Percentiles rank a stretch among this genome's conserved stretches.
Conservation (phyloP, 2,329 filamentous ascomycete species). For the Stachybotrys elegans region DNA sequence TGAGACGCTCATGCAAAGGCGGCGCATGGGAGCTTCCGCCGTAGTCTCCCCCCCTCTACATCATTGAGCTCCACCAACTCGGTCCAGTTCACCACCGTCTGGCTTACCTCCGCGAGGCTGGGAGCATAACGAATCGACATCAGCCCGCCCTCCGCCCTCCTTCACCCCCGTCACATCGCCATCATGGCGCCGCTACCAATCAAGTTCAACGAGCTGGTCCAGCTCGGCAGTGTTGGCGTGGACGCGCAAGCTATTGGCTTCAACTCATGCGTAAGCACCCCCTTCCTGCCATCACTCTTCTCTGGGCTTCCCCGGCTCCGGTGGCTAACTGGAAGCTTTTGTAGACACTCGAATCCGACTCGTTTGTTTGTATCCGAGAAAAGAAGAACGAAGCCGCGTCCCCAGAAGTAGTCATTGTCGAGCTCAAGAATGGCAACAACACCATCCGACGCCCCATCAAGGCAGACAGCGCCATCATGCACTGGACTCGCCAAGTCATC, state of each 20-base stretch:
- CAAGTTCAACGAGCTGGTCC: constrained; percentile 87
- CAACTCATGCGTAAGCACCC: constrained; percentile 66
- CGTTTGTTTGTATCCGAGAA: constrained; percentile 93
- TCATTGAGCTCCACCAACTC: no score
- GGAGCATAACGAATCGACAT: constrained; percentile 18
- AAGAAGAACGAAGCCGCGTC: constrained; percentile 80
- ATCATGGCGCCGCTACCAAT: constrained; percentile 73
- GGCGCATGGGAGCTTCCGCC: constrained; percentile 34
- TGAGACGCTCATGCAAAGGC: no score
- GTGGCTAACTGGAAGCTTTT: constrained; percentile 10
- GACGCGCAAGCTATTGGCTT: constrained; percentile 60
- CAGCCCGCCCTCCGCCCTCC: constrained; percentile 17
- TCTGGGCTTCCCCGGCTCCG: no score
- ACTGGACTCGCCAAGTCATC: constrained; percentile 94
- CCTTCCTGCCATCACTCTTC: constrained; percentile 8
- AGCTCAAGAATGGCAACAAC: constrained; percentile 97
- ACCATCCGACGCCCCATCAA: constrained; percentile 93
- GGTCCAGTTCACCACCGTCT: constrained; percentile 2
- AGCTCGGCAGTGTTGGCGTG: constrained; percentile 48
- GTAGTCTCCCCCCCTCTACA: constrained; percentile 16
- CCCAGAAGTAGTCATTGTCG: constrained; percentile 93
- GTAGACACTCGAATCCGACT: constrained; percentile 95
- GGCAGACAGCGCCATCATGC: constrained; percentile 99
- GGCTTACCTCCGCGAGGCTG: constrained; percentile 9
- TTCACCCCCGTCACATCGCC: constrained; percentile 23